phyloP scores from a whole-genome alignment of 2,329 filamentous ascomycete genomes.

The Mycosphaerelloides madeirae region DNA sequence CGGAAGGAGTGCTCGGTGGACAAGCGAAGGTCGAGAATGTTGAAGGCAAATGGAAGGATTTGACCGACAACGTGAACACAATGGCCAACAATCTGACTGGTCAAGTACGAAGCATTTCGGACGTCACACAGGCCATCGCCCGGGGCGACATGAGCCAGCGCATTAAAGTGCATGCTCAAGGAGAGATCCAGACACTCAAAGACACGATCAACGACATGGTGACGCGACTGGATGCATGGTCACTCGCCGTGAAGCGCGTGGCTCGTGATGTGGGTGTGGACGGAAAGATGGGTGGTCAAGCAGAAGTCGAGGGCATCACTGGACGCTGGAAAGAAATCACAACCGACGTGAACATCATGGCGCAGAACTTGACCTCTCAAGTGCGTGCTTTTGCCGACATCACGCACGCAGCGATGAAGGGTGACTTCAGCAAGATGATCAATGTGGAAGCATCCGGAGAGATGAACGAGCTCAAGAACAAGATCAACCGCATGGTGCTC shows the following conservation, averaged over 20 bases:
- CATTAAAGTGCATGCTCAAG: conserved; percentile 90
- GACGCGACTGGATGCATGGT: conserved; percentile 89
- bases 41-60: conserved; percentile 62
- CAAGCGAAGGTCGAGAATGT: conserved; percentile 62
- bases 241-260: conserved; percentile 89
- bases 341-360: conserved; percentile 91
- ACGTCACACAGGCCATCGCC: conserved; percentile 90
- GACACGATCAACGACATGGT: conserved; percentile 99
- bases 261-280: conserved; percentile 96
- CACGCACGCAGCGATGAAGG: conserved; percentile 93
- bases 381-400: conserved; percentile 97
- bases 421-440: conserved; percentile 94
- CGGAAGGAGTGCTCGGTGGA: conserved; percentile 59
- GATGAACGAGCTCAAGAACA: conserved; percentile 98
- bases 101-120: conserved; percentile 83
- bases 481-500: conserved; percentile 99
- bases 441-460: conserved; percentile 96
- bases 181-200: conserved; percentile 89
- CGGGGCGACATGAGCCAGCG: conserved; percentile 94
- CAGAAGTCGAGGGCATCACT: conserved; percentile 85
- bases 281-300: conserved; percentile 97
- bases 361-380: conserved; percentile 80
- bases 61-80: conserved; percentile 64
- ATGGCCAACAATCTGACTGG: conserved; percentile 61
- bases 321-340: conserved; percentile 98